Base-by-base conservation (phyloP, 768 basidiomycete species). In the Suillus variegatus region DNA sequence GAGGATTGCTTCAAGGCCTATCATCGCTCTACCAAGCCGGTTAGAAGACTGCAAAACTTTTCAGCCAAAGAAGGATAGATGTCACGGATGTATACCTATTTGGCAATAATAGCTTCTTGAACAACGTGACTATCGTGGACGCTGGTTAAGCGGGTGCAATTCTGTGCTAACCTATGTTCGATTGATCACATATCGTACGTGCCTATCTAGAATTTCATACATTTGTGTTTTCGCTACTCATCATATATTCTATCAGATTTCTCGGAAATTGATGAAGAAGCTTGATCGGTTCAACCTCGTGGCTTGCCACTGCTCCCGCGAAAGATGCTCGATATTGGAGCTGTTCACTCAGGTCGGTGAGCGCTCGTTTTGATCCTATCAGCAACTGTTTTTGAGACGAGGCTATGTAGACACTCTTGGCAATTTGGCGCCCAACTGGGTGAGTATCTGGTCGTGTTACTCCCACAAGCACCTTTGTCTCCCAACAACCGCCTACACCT, bases 51-150 rank as follows among this genome's bases (percentile, higher is more conserved):
- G 18, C 18, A 55, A 55, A 35, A 55, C 54, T 20, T 35, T 20
- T 32, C 18, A 55, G n/a, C 54, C 54, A 36, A 55, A 55, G 54
- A 55, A 36, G 54, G 35, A 55, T 55, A 55, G 10, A 55, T 35
- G 36, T 38, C 10, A 8, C 9, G 32, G 32, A 20, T 54, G 18
- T 18, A 20, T 18, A 55, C 32, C 41, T 58, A 22, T 58, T 25
- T 58, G 16, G 57, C 18, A 55, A 55, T 20, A 55, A 55, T 20
- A 13, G 58, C 41, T 60, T 60, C 58, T 40, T 10, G 38, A 38
- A 7, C 8, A 25, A 22, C 7, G 56, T 40, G 36, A 22, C 32
- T 38, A 44, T 47, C 32, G 32, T 54, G 5, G 25, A 25, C 40
- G 9, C n/a, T 16, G 57, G 57, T 41, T 58, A 58, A 41, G 25